Conservation (phyloP, 139 green algal species). For the Chlamydomonas schloesseri region DNA sequence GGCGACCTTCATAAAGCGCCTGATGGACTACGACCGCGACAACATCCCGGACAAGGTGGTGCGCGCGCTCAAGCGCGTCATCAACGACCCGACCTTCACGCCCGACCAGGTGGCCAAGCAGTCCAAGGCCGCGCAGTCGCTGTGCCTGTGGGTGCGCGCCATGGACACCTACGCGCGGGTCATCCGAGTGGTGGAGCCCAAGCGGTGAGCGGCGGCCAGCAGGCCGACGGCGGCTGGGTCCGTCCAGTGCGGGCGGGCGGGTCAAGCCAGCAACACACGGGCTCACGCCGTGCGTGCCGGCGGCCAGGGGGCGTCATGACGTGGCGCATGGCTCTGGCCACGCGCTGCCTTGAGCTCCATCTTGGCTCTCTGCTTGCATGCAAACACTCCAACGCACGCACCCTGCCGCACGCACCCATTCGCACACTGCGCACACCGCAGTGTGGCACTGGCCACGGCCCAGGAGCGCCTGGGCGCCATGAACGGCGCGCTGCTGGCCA, state of each 20-base stretch:
- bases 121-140: slow-evolving; percentile 77
- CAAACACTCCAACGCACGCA: too few relatives aligned
- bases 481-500: slow-evolving; percentile 59
- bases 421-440: too few relatives aligned
- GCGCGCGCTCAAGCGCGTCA: slow-evolving; percentile 69
- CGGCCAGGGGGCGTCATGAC: too few relatives aligned
- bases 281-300: too few relatives aligned
- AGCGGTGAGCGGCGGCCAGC: slow-evolving; percentile 42
- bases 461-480: slow-evolving; percentile 60
- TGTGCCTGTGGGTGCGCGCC: slow-evolving; percentile 88
- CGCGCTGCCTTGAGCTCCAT: too few relatives aligned
- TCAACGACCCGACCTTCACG: slow-evolving; percentile 77
- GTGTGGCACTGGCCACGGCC: slow-evolving; percentile 48
- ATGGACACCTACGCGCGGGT: slow-evolving; percentile 84
- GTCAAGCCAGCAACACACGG: too few relatives aligned
- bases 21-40: slow-evolving; percentile 82
- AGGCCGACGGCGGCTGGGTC: too few relatives aligned
- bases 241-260: too few relatives aligned
- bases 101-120: slow-evolving; percentile 84
- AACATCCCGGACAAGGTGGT: slow-evolving; percentile 71
- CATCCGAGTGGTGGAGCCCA: slow-evolving; percentile 64
- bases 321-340: too few relatives aligned
- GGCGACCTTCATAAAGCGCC: slow-evolving; percentile 77
- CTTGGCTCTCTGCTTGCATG: too few relatives aligned
- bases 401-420: too few relatives aligned